These are phyloP conservation scores for Erodium texanum DNA, from an alignment of 441 rosid species.

Conservation along the genomic window DNA sequence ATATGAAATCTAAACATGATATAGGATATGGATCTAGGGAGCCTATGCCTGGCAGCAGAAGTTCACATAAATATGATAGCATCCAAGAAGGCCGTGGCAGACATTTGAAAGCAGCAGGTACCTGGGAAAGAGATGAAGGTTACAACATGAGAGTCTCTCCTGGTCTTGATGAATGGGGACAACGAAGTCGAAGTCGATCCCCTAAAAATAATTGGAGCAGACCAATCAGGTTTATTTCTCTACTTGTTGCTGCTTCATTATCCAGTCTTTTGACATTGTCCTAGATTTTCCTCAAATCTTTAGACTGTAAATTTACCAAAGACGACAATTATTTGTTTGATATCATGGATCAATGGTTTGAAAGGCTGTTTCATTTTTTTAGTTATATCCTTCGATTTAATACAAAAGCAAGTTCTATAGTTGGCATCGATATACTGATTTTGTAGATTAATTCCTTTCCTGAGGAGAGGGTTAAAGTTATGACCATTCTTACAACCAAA, in stretches of 20 bases:
- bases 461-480: neutral
- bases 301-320: too few species aligned
- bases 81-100: constrained; percentile 33
- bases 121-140: constrained; percentile 41
- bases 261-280: neutral
- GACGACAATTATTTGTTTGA: too few species aligned
- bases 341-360: too few species aligned
- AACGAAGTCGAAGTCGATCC: constrained; percentile 42
- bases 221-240: constrained; percentile 45
- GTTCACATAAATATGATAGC: constrained; percentile 37
- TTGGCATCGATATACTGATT: neutral
- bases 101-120: constrained; percentile 24
- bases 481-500: neutral
- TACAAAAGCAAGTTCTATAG: neutral
- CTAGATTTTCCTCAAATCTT: neutral
- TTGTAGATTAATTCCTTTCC: neutral
- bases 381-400: neutral
- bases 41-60: constrained; percentile 49
- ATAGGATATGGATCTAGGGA: constrained; percentile 34
- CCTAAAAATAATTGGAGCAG: constrained; percentile 51
- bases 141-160: constrained; percentile 61
- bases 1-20: constrained; percentile 30
- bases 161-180: constrained; percentile 69
- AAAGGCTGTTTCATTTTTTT: too few species aligned
- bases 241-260: constrained; percentile 3